phyloP scores from a whole-genome alignment of 768 basidiomycete genomes.

The Hysterangium stoloniferum region DNA sequence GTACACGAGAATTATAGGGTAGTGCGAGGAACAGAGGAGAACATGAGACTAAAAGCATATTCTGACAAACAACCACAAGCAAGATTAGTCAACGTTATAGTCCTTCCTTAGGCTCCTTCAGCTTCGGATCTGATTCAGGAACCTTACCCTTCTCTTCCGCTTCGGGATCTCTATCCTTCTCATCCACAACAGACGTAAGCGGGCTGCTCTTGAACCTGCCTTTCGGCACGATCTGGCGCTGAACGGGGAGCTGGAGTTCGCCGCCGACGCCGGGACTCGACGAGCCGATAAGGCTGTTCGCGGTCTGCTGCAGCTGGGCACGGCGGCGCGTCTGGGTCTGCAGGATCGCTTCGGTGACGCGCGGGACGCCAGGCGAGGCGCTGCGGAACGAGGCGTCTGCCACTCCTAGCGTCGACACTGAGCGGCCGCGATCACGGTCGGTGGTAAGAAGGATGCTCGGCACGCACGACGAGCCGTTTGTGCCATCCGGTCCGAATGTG shows the following conservation, averaged over 20 bases:
- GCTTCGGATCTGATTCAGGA: not conserved
- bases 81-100: slow-evolving; percentile 1
- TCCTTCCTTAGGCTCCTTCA: slow-evolving; percentile 5
- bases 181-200: slow-evolving; percentile 26
- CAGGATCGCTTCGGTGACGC: slow-evolving; percentile 50
- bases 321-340: slow-evolving; percentile 56
- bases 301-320: slow-evolving; percentile 18
- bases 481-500: not conserved
- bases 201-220: slow-evolving; percentile 72
- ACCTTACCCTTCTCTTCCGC: not conserved
- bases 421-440: not conserved
- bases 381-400: slow-evolving; percentile 23
- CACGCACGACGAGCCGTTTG: not conserved
- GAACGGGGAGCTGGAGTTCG: slow-evolving; percentile 15
- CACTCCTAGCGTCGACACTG: slow-evolving; percentile 8
- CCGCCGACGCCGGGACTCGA: slow-evolving; percentile 9
- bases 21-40: too few relatives aligned
- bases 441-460: not conserved
- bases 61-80: too few relatives aligned
- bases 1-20: too few relatives aligned
- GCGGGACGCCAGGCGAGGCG: slow-evolving; percentile 44
- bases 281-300: slow-evolving; percentile 9
- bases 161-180: not conserved
- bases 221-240: slow-evolving; percentile 26
- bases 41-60: too few relatives aligned